Conservation (phyloP, 257 asterid species). For the Buddleja alternifolia region DNA sequence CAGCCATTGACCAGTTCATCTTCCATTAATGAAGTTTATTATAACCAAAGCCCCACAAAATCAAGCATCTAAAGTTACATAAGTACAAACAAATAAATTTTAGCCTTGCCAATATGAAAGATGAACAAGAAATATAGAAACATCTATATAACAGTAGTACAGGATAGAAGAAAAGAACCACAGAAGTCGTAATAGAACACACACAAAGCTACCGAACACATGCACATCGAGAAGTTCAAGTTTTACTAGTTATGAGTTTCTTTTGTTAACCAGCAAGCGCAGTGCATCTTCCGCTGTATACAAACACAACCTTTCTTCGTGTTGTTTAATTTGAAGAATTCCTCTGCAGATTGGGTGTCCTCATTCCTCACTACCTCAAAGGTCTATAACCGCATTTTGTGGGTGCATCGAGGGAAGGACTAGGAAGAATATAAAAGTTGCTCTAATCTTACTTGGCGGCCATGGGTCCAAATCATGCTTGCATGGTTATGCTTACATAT, state of each 20-base stretch:
- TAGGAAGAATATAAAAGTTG: not conserved
- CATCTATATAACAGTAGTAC: not conserved
- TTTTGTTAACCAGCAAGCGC: not conserved
- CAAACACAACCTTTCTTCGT: not conserved
- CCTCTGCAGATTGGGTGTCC: too few species aligned
- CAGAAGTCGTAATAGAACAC: not conserved
- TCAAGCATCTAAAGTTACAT: not conserved
- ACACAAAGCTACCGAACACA: not conserved
- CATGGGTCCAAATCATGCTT: not conserved
- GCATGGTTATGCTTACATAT: not conserved
- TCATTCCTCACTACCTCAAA: not conserved
- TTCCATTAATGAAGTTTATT: constrained; percentile 18
- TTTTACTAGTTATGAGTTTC: not conserved
- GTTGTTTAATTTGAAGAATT: too few species aligned
- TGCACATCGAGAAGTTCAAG: not conserved
- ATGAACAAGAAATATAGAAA: too few species aligned
- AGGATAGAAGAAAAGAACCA: not conserved
- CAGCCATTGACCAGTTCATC: not conserved
- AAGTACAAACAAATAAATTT: not conserved
- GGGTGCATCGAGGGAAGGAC: not conserved
- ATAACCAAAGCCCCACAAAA: constrained; percentile 6
- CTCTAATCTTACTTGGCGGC: not conserved
- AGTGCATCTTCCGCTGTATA: not conserved
- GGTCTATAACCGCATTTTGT: not conserved
- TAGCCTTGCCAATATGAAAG: constrained; percentile 5